phyloP scores from a whole-genome alignment of 2,329 filamentous ascomycete genomes.

The Cladophialophora psammophila region DNA sequence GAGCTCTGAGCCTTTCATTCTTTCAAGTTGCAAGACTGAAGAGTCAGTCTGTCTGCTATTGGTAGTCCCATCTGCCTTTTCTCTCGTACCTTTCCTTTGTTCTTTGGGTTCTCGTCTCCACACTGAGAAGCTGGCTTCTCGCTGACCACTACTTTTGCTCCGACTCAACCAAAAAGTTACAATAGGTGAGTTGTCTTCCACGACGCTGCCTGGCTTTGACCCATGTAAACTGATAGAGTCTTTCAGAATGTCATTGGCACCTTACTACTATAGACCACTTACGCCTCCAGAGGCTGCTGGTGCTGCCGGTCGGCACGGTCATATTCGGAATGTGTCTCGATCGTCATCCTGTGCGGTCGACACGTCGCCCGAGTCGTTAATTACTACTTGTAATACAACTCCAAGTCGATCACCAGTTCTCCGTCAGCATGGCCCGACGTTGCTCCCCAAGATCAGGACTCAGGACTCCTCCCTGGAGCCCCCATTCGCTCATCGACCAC shows the following conservation, averaged over 20 bases:
- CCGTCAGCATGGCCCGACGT: constrained; percentile 75
- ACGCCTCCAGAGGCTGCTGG: constrained; percentile 51
- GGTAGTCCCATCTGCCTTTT: constrained; percentile 33
- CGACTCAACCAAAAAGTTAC: constrained; percentile 29
- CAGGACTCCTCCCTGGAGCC: constrained; percentile 69
- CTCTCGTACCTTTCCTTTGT: constrained; percentile 38
- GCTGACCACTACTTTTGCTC: constrained; percentile 18
- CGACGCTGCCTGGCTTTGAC: constrained; percentile 24
- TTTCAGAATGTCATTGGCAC: constrained; percentile 51
- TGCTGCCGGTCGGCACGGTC: constrained; percentile 49
- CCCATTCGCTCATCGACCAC: constrained; percentile 22
- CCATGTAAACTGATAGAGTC: constrained; percentile 23
- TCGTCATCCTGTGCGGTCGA: constrained; percentile 67
- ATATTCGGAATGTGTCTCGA: constrained; percentile 70
- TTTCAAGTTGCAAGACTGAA: constrained; percentile 37
- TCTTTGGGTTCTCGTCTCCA: constrained; percentile 24
- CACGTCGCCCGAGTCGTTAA: constrained; percentile 72
- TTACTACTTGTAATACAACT: constrained; percentile 70
- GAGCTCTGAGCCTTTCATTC: constrained; percentile 41
- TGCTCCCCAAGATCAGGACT: constrained; percentile 84
- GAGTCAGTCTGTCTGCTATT: constrained; percentile 33
- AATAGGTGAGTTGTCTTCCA: constrained; percentile 32
- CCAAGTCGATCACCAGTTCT: constrained; percentile 75
- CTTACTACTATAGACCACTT: constrained; percentile 53
- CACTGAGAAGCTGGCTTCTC: constrained; percentile 39